These are phyloP conservation scores for Talaromyces islandicus DNA, from an alignment of 2,329 filamentous ascomycete genomes.

Conservation along the genomic window DNA sequence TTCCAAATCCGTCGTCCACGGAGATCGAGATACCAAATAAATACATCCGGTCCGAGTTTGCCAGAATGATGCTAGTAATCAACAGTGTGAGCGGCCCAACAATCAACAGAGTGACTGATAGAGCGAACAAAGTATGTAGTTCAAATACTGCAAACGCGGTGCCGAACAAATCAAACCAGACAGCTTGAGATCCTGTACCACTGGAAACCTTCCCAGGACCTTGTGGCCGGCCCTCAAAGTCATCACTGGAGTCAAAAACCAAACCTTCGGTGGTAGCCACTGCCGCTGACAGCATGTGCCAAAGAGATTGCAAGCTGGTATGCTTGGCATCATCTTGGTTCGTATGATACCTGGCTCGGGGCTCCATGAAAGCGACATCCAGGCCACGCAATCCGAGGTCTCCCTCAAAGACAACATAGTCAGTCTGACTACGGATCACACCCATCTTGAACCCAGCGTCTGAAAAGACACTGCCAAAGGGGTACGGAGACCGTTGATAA, in stretches of 20 bases:
- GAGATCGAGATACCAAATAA: conserved; percentile 66
- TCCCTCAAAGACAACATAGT: conserved; percentile 77
- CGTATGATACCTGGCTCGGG: conserved; percentile 83
- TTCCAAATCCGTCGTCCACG: conserved; percentile 55
- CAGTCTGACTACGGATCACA: conserved; percentile 77
- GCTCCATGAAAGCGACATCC: conserved; percentile 86
- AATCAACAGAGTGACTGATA: conserved; percentile 77
- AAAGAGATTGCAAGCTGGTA: conserved; percentile 61
- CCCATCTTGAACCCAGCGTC: conserved; percentile 78
- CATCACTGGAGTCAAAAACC: conserved; percentile 60
- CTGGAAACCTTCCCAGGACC: conserved; percentile 60
- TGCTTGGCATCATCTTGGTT: conserved; percentile 79
- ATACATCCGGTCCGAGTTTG: conserved; percentile 76
- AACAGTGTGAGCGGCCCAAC: conserved; percentile 69
- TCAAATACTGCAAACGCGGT: conserved; percentile 70
- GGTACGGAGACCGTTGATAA: conserved; percentile 65
- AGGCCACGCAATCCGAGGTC: conserved; percentile 77
- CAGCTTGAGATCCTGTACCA: conserved; percentile 61
- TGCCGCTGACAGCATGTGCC: conserved; percentile 91
- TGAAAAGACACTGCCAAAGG: conserved; percentile 77
- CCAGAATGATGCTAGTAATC: conserved; percentile 62
- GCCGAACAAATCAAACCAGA: conserved; percentile 95
- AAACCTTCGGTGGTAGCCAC: conserved; percentile 68
- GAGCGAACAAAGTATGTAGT: conserved; percentile 77
- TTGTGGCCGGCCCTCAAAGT: conserved; percentile 57